A percentile compares a stretch with the other conserved stretches of the same genome.
These are phyloP conservation scores for Cyathus pygmaeus DNA, from an alignment of 1,284 basidiomycete genomes.

Conservation along the genomic window DNA sequence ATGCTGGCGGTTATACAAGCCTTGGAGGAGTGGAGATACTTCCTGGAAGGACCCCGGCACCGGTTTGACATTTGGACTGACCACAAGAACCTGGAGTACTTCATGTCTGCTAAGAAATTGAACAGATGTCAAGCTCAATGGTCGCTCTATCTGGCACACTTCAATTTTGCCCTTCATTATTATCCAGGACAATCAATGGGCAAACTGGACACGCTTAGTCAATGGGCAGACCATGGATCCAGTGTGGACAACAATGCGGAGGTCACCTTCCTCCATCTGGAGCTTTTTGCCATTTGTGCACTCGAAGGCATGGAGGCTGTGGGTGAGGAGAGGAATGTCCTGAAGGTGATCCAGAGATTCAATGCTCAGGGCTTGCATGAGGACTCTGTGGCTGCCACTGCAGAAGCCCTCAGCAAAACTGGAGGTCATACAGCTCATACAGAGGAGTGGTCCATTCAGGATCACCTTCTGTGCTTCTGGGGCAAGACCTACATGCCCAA, in stretches of 20 bases:
- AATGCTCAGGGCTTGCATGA: no score
- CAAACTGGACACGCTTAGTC: background rate
- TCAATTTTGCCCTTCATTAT: constrained; percentile 40
- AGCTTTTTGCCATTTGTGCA: background rate
- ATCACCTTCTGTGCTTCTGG: constrained; percentile 13
- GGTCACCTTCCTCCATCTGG: background rate
- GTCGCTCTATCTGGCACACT: constrained; percentile 36
- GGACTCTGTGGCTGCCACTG: no score
- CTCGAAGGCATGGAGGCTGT: no score
- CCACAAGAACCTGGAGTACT: constrained; percentile 44
- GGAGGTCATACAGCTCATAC: no score
- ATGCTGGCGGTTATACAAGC: constrained; percentile 39
- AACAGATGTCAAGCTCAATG: constrained; percentile 47
- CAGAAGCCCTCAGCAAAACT: no score
- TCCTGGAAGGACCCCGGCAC: constrained; percentile 22
- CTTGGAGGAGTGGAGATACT: constrained; percentile 37
- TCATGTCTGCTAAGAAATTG: constrained; percentile 31
- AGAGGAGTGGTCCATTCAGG: no score
- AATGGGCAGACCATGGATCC: background rate
- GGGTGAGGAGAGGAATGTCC: no score
- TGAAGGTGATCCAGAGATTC: no score
- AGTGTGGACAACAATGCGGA: background rate
- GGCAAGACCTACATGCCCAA: constrained; percentile 36
- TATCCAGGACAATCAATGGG: constrained; percentile 21
- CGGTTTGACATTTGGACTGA: constrained; percentile 38